A percentile compares a stretch with the other conserved stretches of the same genome.
Conservation (phyloP, 176 grass and related monocot species). For the Oryza glaberrima region DNA sequence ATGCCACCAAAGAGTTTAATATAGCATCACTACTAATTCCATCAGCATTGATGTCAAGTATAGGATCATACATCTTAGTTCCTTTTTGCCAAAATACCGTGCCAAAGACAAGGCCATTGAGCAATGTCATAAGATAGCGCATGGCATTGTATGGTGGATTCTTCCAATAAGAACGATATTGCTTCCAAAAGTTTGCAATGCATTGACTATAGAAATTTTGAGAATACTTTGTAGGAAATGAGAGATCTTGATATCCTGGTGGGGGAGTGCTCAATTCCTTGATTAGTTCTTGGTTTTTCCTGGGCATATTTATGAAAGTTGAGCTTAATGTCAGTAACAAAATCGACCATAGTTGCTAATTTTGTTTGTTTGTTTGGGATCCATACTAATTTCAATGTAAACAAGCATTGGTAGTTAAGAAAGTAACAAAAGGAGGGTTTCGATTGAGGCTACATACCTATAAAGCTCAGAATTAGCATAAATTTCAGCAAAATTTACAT, state of each 20-base stretch:
- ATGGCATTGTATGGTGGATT: slow-evolving; percentile 85
- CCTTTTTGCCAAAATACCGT: slow-evolving; percentile 85
- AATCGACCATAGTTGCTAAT: neutral
- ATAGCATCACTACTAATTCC: slow-evolving; percentile 17
- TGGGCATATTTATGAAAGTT: slow-evolving; percentile 31
- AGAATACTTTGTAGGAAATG: slow-evolving; percentile 82
- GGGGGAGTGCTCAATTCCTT: slow-evolving; percentile 70
- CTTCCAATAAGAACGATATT: slow-evolving; percentile 88
- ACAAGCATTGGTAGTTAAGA: neutral
- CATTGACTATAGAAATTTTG: slow-evolving; percentile 71
- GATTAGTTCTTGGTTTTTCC: slow-evolving; percentile 68
- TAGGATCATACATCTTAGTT: slow-evolving; percentile 60
- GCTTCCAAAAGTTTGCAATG: slow-evolving; percentile 80
- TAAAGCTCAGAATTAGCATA: slow-evolving; percentile 73
- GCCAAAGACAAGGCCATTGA: slow-evolving; percentile 82
- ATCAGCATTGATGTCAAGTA: slow-evolving; percentile 24
- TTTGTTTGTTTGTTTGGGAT: neutral
- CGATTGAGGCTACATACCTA: slow-evolving; percentile 46
- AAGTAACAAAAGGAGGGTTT: neutral
- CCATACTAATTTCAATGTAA: slow-evolving; percentile 4
- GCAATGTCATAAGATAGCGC: slow-evolving; percentile 72
- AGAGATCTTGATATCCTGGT: slow-evolving; percentile 60
- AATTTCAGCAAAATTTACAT: slow-evolving; percentile 79
- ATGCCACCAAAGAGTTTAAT: neutral
- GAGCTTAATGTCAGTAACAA: neutral